Base-by-base conservation (phyloP, 345 rosid species). In the Salix koriyanagi region DNA sequence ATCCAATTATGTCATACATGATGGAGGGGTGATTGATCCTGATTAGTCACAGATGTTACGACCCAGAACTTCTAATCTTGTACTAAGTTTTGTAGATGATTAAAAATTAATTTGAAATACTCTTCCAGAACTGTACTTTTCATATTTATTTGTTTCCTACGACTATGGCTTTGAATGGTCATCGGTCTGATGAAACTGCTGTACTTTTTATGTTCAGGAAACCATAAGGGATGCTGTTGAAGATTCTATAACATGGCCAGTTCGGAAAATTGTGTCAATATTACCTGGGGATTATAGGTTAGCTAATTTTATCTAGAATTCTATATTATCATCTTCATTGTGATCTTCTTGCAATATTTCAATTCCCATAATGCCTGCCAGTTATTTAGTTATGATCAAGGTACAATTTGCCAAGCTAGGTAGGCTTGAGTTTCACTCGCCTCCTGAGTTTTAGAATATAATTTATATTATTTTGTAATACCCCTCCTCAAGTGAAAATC, bases 281-380 rank as follows among this genome's bases (percentile, higher is more conserved):
- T 39, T 91, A 56, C 94, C 98, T n/a, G 99, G 98, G 66, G 98
- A 95, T 85, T 93, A 95, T 81, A 91, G 97, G 98, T 91, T 80
- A 21, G 75, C 67, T 67, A 5, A 28, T 56, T 39, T 69, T 67
- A 26, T 66, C 60, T 70, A 15, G 68, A 5, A 46, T 46, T 46
- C 52, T 15, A 14, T 2, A 46, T 46, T 1, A 46, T 46, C 18
- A 65, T 32, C 9, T 65, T 65, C 4, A 5, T 65, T 65, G 32
- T 39, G 9, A 3, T 21, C 41, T 15, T 16, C 6, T 65, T 21
- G 34, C 69, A 65, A 34, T 7, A 65, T 65, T 28, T 32, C n/a
- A 65, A 65, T 2, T 65, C 41, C 36, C 8, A 36, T 3, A 65
- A 65, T 30, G 23, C 39, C 42, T 18, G 42, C 9, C 69, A 65